Base-by-base conservation (phyloP, 1,284 basidiomycete genomes). In the Pholiota adiposa region DNA sequence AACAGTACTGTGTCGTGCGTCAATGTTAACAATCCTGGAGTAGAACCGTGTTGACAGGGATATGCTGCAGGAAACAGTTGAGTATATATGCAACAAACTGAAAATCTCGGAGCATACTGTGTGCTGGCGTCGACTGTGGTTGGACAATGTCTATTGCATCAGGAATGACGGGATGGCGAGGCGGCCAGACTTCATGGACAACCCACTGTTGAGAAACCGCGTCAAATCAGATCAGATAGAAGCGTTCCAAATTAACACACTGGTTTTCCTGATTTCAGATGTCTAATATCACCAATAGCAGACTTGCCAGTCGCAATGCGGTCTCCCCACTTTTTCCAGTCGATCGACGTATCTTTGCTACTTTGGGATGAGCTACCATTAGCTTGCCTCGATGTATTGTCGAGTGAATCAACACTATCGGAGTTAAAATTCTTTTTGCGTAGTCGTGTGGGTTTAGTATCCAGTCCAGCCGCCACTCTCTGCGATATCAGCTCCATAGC, bases 401-500 rank as follows among this genome's bases (percentile, higher is more conserved):
- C 44, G 25, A 18, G 31, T 16, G 62, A 40, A 14, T 51, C 56
- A 23, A 44, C 25, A 52, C 33, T 58, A 11, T 61, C 59, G 1
- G 62, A 43, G 41, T 54, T 51, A 27, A 57, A 44, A n/a, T 53
- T 25, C 36, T 55, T 52, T 48, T 33, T 61, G 19, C 36, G 55
- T 56, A 60, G 54, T 33, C 64, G 69, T 12, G 67, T 57, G 4
- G 78, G 74, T 34, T 67, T 70, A 21, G 85, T 67, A 38, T 79
- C 75, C 46, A 86, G 74, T 12, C 88, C 87, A 29, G 77, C 74
- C 36, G 83, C 79, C 9, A 89, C 78, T 3, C 88, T 81, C 59
- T 80, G 77, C 1, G 86, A 81, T 36, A 90, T 88, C 9, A 90
- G 67, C 33, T 86, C 81, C 83, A 89, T 88, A 1, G 88, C 87